Evolutionary conservation across 2,329 filamentous ascomycete species (phyloP).

Genomic region (Purpureocillium takamizusanense): DNA sequence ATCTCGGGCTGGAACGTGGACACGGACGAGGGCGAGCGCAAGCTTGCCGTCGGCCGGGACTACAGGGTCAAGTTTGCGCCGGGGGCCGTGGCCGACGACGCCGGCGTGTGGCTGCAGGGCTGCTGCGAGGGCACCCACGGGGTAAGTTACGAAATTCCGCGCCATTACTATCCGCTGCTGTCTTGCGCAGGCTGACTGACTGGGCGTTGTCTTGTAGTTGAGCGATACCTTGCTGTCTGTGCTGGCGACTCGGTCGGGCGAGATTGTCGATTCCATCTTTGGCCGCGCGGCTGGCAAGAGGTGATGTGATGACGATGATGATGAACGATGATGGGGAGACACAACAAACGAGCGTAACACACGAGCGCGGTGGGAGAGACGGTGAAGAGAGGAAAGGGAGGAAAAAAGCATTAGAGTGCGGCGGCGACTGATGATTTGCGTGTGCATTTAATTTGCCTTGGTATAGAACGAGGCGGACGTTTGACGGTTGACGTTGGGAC

Average conservation of each 20-base stretch:
- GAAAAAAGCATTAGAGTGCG: no score
- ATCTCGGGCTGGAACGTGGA: conserved; percentile 32
- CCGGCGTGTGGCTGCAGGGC: conserved; percentile 86
- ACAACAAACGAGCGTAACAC: no score
- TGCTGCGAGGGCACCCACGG: conserved; percentile 91
- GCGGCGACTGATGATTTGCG: no score
- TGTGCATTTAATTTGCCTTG: no score
- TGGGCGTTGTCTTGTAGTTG: conserved; percentile 38
- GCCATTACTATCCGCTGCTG: no score
- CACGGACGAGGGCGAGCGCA: conserved; percentile 26
- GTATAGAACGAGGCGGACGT: no score
- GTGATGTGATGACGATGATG: no score
- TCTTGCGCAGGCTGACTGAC: conserved; percentile 10
- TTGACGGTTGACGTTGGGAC: no score
- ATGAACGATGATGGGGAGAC: no score
- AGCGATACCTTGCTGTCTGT: conserved; percentile 78
- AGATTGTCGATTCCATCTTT: conserved; percentile 72
- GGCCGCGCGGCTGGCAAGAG: no score
- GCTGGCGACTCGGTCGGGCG: conserved; percentile 63
- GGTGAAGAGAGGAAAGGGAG: no score
- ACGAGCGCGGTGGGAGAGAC: no score
- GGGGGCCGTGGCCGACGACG: conserved; percentile 58
- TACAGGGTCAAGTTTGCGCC: conserved; percentile 68
- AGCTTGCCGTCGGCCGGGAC: conserved; percentile 64
- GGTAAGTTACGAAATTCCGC: conserved; percentile 43